Base-by-base conservation (phyloP, 805 yeast genomes). In the Spathaspora girioi region DNA sequence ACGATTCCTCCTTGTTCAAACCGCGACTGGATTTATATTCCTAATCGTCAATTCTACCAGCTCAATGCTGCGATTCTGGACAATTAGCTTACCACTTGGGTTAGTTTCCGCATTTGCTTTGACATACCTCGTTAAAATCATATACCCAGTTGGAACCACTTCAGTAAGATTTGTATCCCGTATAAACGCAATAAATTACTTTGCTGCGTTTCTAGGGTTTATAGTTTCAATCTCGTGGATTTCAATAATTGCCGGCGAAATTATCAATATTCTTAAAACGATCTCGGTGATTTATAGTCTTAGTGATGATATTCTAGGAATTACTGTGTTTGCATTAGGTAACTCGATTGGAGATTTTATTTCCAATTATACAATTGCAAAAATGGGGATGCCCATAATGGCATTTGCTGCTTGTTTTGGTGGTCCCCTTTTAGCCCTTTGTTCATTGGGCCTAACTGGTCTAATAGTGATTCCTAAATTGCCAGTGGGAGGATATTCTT, bases 381-480 rank as follows among this genome's bases (percentile, higher is more conserved):
- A 73, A 51, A 79, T 89, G 77, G 97, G 96, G 0, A 84, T 82
- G 69, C 89, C 96, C 0, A 77, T 87, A 45, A 87, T 93, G 87
- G 97, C 97, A 0, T 73, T 94, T n/a, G 88, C 94, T 27, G 97
- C 97, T 0, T 92, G 98, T 62, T 87, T 92, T 65, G 98, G 97
- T 0, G 90, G 97, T 1, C 98, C 98, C 0, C 68, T 93, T 51
- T 65, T 94, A 42, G 86, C 91, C 49, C 70, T 94, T 10, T 74
- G 92, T 40, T 96, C 97, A 0, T 70, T 93, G 53, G 97, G 97
- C 0, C 60, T 86, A 5, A 86, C 88, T 57, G 91, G 93, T 0
- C 54, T 89, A 32, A 31, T 68, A 6, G 38, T 61, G 4, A 47
- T 56, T 2, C 50, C 52, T 2, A 51, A 50, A 26, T 19, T 40